Percentiles rank a stretch among this genome's conserved stretches.
Evolutionary conservation across 345 rosid species (phyloP).

Genomic region (Populus deltoides): DNA sequence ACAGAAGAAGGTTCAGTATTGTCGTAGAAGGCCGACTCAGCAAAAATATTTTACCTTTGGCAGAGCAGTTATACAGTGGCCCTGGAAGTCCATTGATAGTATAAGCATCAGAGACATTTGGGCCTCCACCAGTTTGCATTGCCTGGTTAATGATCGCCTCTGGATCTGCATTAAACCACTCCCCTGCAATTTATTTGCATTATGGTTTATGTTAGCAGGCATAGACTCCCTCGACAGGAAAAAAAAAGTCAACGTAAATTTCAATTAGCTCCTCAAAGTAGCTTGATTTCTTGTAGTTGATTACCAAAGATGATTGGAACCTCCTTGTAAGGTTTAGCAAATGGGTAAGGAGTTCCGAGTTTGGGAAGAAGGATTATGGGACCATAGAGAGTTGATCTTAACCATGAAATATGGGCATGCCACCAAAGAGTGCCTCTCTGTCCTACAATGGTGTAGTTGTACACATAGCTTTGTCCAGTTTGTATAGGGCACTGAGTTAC

Average conservation of each 20-base stretch:
- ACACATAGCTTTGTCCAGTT: background rate
- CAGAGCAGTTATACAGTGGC: background rate
- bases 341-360: background rate
- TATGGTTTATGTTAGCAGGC: no score
- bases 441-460: slow-evolving; percentile 7
- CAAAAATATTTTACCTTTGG: background rate
- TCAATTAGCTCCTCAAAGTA: no score
- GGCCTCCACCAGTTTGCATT: background rate
- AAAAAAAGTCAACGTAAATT: no score
- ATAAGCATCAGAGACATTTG: slow-evolving; percentile 2
- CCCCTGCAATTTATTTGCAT: background rate
- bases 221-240: no score
- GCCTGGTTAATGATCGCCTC: slow-evolving; percentile 2
- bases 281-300: no score
- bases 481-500: slow-evolving; percentile 7
- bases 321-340: background rate
- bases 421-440: slow-evolving; percentile 9
- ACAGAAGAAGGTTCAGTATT: no score
- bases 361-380: background rate
- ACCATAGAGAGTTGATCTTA: slow-evolving; percentile 5
- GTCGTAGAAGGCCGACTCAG: no score
- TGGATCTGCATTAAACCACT: slow-evolving; percentile 3
- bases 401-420: slow-evolving; percentile 5
- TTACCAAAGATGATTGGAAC: slow-evolving; percentile 2
- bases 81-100: slow-evolving; percentile 2